A percentile compares a stretch with the other conserved stretches of the same genome.
These are phyloP conservation scores for Monosporozyma aerobia DNA, from an alignment of 805 yeast species.

Conservation along the genomic window DNA sequence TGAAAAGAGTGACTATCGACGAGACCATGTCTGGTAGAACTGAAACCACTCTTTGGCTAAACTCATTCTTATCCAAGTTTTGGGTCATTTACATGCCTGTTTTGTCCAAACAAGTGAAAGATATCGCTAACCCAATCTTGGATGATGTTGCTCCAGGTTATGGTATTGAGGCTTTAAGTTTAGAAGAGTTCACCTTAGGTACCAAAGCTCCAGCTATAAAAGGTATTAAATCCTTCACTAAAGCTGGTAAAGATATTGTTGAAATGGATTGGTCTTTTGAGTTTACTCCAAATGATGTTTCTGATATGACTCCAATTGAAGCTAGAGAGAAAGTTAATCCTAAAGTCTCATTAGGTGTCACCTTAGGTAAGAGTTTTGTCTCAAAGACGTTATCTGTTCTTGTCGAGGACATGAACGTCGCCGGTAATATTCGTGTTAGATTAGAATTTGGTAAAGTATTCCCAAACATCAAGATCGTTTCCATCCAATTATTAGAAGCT, in stretches of 20 bases:
- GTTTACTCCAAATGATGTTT: conserved; percentile 74
- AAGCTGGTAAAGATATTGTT: conserved; percentile 53
- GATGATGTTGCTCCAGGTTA: conserved; percentile 72
- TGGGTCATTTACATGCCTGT: conserved; percentile 90
- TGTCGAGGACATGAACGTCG: conserved; percentile 71
- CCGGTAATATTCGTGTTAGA: conserved; percentile 60
- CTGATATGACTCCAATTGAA: conserved; percentile 74
- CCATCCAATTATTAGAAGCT: conserved; percentile 66
- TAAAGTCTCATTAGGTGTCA: conserved; percentile 70
- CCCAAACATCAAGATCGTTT: conserved; percentile 70
- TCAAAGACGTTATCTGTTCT: conserved; percentile 69
- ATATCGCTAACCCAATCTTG: conserved; percentile 56
- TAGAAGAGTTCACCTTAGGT: conserved; percentile 75
- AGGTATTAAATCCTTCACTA: conserved; percentile 63
- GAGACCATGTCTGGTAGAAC: conserved; percentile 52
- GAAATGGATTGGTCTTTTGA: conserved; percentile 83
- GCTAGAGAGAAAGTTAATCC: conserved; percentile 65
- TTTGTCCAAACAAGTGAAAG: conserved; percentile 62
- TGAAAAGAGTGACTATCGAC: conserved; percentile 53
- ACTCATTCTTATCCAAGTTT: conserved; percentile 65
- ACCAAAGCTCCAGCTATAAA: conserved; percentile 70
- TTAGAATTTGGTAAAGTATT: conserved; percentile 53
- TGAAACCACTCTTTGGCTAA: conserved; percentile 78
- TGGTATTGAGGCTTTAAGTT: conserved; percentile 64
- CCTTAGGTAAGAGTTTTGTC: conserved; percentile 72